Conservation (phyloP, 2,329 filamentous ascomycete species). For the Scopulariopsis brevicaulis region DNA sequence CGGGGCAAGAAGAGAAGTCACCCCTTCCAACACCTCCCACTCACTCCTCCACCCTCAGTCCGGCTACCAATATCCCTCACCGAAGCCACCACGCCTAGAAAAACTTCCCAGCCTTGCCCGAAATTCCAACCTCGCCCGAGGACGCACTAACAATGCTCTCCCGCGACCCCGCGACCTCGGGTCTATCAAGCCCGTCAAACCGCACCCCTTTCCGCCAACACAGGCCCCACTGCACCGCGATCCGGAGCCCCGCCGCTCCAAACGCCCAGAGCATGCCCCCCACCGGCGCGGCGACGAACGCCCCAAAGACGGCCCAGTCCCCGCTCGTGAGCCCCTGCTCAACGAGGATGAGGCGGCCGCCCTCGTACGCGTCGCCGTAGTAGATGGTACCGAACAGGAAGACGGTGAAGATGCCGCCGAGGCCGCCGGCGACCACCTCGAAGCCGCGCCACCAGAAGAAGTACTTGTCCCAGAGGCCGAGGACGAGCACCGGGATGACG, state of each 20-base stretch:
- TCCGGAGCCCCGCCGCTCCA: slow-evolving; percentile 46
- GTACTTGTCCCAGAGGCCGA: slow-evolving; percentile 54
- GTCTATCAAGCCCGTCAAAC: slow-evolving; percentile 42
- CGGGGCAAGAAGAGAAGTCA: not conserved
- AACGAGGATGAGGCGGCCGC: slow-evolving; percentile 58
- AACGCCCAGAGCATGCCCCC: slow-evolving; percentile 64
- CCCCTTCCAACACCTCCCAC: not conserved
- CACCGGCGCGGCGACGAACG: slow-evolving; percentile 69
- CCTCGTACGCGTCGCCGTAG: slow-evolving; percentile 53
- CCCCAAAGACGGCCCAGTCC: slow-evolving; percentile 76
- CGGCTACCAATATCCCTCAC: not conserved
- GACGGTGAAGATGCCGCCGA: slow-evolving; percentile 68
- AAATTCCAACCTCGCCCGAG: slow-evolving; percentile 9
- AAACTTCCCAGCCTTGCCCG: slow-evolving; percentile 39
- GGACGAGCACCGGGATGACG: slow-evolving; percentile 60
- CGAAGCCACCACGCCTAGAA: slow-evolving; percentile 23
- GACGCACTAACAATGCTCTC: slow-evolving; percentile 5
- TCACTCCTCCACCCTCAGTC: not conserved
- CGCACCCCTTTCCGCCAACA: slow-evolving; percentile 46
- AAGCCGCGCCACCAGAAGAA: slow-evolving; percentile 74
- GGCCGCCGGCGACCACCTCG: slow-evolving; percentile 66
- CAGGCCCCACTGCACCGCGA: slow-evolving; percentile 44
- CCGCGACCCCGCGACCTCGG: not conserved
- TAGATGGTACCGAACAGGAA: slow-evolving; percentile 75
- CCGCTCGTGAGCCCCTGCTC: slow-evolving; percentile 62